phyloP scores from a whole-genome alignment of 768 basidiomycete species.

The Calocybe gangraenosa region DNA sequence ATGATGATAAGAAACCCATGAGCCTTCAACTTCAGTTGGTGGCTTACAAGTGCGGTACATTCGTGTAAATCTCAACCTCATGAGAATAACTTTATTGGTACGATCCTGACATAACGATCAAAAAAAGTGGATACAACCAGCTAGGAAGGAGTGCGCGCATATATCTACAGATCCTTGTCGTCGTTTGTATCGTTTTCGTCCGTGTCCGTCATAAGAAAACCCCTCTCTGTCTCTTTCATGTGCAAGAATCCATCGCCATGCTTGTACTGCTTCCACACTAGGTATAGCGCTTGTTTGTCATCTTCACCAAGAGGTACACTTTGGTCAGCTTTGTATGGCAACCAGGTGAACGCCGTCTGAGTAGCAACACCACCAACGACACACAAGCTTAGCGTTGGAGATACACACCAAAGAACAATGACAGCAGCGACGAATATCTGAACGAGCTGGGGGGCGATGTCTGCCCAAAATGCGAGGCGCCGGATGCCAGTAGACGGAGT shows the following conservation, averaged over 20 bases:
- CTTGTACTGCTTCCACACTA: conserved; percentile 14
- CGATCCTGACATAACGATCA: too few relatives aligned
- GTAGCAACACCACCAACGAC: conserved; percentile 21
- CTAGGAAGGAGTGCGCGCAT: too few relatives aligned
- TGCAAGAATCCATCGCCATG: conserved; percentile 3
- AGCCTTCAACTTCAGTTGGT: too few relatives aligned
- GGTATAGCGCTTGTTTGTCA: conserved; percentile 34
- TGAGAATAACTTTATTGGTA: too few relatives aligned
- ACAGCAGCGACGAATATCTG: conserved; percentile 31
- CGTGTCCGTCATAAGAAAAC: conserved; percentile 7
- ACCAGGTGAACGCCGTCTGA: conserved; percentile 32
- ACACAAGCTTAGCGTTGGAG: conserved; percentile 22
- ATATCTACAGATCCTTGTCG: too few relatives aligned
- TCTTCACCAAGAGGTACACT: conserved; percentile 35
- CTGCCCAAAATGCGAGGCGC: conserved; percentile 38
- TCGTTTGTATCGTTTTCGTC: too few relatives aligned
- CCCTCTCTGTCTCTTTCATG: conserved; percentile 12
- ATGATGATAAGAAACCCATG: too few relatives aligned
- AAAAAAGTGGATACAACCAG: too few relatives aligned
- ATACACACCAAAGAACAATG: conserved; percentile 22
- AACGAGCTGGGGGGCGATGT: conserved; percentile 33
- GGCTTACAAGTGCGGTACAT: too few relatives aligned
- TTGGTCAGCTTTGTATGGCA: conserved; percentile 28
- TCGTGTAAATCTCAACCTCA: too few relatives aligned
- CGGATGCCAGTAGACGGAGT: conserved; percentile 22